phyloP scores from a whole-genome alignment of 1,284 basidiomycete species.

The Ustilago lituana region DNA sequence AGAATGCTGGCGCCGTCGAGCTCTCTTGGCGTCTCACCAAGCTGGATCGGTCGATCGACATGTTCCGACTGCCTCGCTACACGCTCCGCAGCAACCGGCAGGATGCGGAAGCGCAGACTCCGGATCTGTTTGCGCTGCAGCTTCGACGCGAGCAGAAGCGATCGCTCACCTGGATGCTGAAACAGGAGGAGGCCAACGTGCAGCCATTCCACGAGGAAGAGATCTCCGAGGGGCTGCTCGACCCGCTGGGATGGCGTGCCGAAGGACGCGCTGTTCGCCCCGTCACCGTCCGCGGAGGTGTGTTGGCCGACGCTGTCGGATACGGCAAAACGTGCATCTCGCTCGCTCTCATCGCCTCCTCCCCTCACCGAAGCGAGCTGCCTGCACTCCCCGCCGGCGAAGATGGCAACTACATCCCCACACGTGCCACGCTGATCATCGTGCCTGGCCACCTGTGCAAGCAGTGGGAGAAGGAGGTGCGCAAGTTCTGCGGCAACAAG shows the following conservation, averaged over 20 bases:
- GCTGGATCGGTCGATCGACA: slow-evolving; percentile 74
- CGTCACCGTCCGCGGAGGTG: slow-evolving; percentile 82
- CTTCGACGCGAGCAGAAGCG: slow-evolving; percentile 87
- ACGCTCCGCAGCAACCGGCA: slow-evolving; percentile 79
- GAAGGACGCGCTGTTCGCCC: slow-evolving; percentile 86
- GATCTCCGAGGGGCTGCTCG: slow-evolving; percentile 86
- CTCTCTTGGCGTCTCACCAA: slow-evolving; percentile 85
- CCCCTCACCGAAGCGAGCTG: slow-evolving; percentile 24
- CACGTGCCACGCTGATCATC: slow-evolving; percentile 82
- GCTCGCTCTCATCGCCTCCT: slow-evolving; percentile 74
- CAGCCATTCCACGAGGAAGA: slow-evolving; percentile 88
- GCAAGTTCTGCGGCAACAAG: slow-evolving; percentile 77
- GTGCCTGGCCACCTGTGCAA: slow-evolving; percentile 88
- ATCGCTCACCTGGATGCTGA: slow-evolving; percentile 91
- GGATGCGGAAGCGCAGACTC: slow-evolving; percentile 80
- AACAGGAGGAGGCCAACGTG: slow-evolving; percentile 73
- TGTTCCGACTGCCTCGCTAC: slow-evolving; percentile 71
- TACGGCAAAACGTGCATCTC: slow-evolving; percentile 97
- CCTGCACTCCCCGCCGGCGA: slow-evolving; percentile 72
- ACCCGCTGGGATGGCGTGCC: slow-evolving; percentile 88
- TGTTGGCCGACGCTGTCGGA: slow-evolving; percentile 93
- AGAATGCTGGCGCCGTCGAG: slow-evolving; percentile 57
- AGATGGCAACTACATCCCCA: slow-evolving; percentile 77
- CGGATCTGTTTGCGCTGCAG: slow-evolving; percentile 74
- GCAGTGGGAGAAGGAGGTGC: slow-evolving; percentile 88